These are phyloP conservation scores for Neopestalotiopsis sp. DNA, from an alignment of 2,329 filamentous ascomycete species.

Conservation along the genomic window DNA sequence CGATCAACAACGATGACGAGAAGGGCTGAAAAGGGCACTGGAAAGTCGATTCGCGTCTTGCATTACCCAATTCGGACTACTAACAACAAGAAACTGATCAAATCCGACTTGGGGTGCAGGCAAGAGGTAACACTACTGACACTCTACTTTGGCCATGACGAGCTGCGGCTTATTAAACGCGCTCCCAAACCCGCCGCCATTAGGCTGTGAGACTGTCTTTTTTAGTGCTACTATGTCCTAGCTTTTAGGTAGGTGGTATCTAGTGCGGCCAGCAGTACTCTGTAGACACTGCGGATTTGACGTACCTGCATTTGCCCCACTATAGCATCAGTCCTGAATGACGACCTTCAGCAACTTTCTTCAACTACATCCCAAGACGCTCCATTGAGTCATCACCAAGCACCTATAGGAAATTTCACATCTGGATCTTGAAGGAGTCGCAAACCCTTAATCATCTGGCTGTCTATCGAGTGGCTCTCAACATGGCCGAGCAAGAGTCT, in stretches of 20 bases:
- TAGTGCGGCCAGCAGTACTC: not conserved
- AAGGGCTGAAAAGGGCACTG: too few relatives aligned
- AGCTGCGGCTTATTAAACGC: too few relatives aligned
- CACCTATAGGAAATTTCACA: not conserved
- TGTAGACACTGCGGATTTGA: constrained; percentile 7
- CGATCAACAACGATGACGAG: too few relatives aligned
- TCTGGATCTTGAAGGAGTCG: not conserved
- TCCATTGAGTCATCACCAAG: not conserved
- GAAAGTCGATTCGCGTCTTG: too few relatives aligned
- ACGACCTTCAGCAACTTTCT: constrained; percentile 4
- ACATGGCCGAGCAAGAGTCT: constrained; percentile 30
- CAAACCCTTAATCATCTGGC: not conserved
- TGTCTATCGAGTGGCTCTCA: not conserved
- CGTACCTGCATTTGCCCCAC: constrained; percentile 22
- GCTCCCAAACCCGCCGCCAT: not conserved
- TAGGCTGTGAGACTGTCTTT: not conserved
- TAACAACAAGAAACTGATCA: too few relatives aligned
- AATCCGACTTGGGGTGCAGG: too few relatives aligned
- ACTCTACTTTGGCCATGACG: too few relatives aligned
- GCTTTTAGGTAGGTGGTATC: not conserved
- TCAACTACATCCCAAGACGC: not conserved
- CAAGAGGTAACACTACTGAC: too few relatives aligned
- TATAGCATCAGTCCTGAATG: constrained; percentile 1
- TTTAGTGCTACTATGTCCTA: not conserved
- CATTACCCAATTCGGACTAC: too few relatives aligned